Evolutionary conservation across 2,329 filamentous ascomycete species (phyloP).

Genomic region (Colletotrichum filicis): DNA sequence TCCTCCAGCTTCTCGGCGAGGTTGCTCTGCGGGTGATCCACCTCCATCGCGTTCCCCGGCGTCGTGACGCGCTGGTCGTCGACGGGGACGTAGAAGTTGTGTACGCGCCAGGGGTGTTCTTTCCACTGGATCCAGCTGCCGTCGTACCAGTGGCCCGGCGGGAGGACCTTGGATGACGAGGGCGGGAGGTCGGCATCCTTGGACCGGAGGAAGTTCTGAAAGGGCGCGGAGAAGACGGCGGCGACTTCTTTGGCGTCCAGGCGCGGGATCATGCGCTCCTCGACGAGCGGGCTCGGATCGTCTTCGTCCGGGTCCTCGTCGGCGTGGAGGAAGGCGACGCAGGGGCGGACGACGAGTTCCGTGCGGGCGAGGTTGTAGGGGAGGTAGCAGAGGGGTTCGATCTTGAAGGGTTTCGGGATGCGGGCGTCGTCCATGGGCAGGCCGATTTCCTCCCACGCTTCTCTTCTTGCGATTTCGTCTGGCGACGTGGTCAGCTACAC

Average conservation of each 20-base stretch:
- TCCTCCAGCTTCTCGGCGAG: slow-evolving; percentile 55
- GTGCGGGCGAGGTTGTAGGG: slow-evolving; percentile 81
- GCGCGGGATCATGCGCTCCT: slow-evolving; percentile 79
- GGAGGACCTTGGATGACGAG: slow-evolving; percentile 50
- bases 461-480: slow-evolving; percentile 86
- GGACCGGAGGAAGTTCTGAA: slow-evolving; percentile 80
- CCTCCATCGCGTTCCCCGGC: slow-evolving; percentile 50
- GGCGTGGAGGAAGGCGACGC: slow-evolving; percentile 80
- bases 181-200: slow-evolving; percentile 63
- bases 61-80: slow-evolving; percentile 75
- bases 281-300: slow-evolving; percentile 58
- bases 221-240: slow-evolving; percentile 90
- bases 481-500: slow-evolving; percentile 28
- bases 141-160: slow-evolving; percentile 80
- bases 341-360: slow-evolving; percentile 79
- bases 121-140: slow-evolving; percentile 86
- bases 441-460: slow-evolving; percentile 94
- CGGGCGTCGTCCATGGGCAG: slow-evolving; percentile 77
- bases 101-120: slow-evolving; percentile 81
- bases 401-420: slow-evolving; percentile 80
- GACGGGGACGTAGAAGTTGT: slow-evolving; percentile 92
- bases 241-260: slow-evolving; percentile 92
- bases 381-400: slow-evolving; percentile 89
- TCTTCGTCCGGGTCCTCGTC: slow-evolving; percentile 53
- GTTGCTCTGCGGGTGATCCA: slow-evolving; percentile 54